These are phyloP conservation scores for Tulasnella sp. DNA, from an alignment of 768 basidiomycete species.

Conservation along the genomic window DNA sequence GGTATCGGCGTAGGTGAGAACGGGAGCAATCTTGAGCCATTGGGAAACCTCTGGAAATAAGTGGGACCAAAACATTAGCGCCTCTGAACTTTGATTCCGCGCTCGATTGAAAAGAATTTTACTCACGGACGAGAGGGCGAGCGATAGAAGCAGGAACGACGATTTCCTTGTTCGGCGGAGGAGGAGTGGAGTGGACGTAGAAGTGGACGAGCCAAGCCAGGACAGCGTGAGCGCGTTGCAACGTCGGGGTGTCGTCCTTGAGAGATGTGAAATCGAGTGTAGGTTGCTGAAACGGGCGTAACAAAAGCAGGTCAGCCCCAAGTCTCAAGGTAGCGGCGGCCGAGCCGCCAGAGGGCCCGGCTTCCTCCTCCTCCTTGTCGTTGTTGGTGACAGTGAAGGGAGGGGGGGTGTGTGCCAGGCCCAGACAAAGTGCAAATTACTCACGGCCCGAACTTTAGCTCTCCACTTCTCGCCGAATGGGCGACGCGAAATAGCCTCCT, in stretches of 20 bases:
- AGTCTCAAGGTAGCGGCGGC: background rate
- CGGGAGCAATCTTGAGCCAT: slow-evolving; percentile 74
- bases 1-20: slow-evolving; percentile 86
- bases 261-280: slow-evolving; percentile 21
- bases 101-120: background rate
- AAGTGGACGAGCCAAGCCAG: slow-evolving; percentile 29
- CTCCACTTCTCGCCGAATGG: slow-evolving; percentile 23
- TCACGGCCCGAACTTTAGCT: slow-evolving; percentile 23
- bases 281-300: slow-evolving; percentile 18
- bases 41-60: slow-evolving; percentile 46
- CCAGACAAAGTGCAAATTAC: slow-evolving; percentile 15
- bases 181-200: slow-evolving; percentile 31
- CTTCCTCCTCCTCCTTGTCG: background rate
- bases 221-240: slow-evolving; percentile 28
- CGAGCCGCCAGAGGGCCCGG: background rate
- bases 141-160: slow-evolving; percentile 67
- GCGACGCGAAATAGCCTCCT: slow-evolving; percentile 28
- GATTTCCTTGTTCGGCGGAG: slow-evolving; percentile 41
- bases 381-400: background rate
- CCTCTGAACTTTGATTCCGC: background rate
- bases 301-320: slow-evolving; percentile 1
- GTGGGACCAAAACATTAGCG: background rate
- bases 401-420: background rate
- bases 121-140: slow-evolving; percentile 58
- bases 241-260: slow-evolving; percentile 9